Base-by-base conservation (phyloP, 2,329 filamentous ascomycete species). In the Curvularia spicifera region DNA sequence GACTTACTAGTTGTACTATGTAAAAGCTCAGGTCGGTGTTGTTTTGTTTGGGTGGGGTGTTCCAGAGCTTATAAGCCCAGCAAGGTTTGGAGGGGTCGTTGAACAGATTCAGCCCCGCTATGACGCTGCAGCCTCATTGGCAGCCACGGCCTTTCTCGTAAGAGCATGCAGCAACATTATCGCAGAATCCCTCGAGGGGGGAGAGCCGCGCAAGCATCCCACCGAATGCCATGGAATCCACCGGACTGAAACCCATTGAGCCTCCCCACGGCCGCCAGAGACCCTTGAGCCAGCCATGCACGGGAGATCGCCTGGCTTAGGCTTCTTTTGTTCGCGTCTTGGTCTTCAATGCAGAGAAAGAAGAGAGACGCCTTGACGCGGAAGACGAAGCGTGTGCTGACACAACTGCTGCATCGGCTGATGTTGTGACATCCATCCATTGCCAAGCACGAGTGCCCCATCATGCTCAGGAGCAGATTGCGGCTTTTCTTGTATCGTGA, bases 1-100 rank as follows among this genome's bases (percentile, higher is more conserved):
- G 65, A 75, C 73, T 72, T 74, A 76, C 73, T 64, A 71, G 70
- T 56, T 63, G 64, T 59, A 9, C 28, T 8, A 55, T 69, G 61
- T 56, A 64, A 62, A 64, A 66, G 63, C 58, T 53, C 55, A 59
- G 61, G 45, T 65, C 57, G 61, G 57, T 67, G 64, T 56, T 70
- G 65, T 66, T 69, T 68, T 68, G 65, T 63, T 72, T 62, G 60
- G 63, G 64, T 64, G 62, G 64, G 60, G 58, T 65, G 57, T 46
- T 49, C 56, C 40, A 47, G 55, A 67, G 62, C 62, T 66, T 64
- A 59, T 61, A 57, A 65, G 64, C 55, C 56, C 61, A 58, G 55
- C 65, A 69, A 59, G 56, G 46, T 53, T 58, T 60, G 65, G 67
- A 64, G 68, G 65, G 67, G 60, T 61, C 57, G 65, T 59, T 63